phyloP scores from a whole-genome alignment of 2,329 filamentous ascomycete species.

The Nemania diffusa region DNA sequence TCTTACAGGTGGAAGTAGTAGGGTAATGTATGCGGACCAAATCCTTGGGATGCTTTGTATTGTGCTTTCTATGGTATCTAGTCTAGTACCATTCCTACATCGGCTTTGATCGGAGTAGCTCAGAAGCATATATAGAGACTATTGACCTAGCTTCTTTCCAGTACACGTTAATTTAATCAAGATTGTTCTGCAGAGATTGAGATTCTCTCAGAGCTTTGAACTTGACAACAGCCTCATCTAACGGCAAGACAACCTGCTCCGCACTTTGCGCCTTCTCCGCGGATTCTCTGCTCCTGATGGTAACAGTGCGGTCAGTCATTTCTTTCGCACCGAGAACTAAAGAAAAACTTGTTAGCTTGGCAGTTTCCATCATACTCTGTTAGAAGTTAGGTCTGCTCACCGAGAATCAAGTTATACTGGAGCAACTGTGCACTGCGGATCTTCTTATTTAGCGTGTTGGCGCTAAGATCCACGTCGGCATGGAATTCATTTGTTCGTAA shows the following conservation, averaged over 20 bases:
- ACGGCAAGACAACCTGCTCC: conserved; percentile 40
- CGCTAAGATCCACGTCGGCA: conserved; percentile 75
- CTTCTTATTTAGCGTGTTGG: conserved; percentile 90
- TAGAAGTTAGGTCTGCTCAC: conserved; percentile 57
- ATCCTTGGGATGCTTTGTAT: conserved; percentile 14
- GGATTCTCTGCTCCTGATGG: conserved; percentile 42
- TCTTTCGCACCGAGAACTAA: conserved; percentile 44
- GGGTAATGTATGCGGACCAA: background rate
- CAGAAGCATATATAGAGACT: conserved; percentile 1
- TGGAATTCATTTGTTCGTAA: conserved; percentile 76
- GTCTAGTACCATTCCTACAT: conserved; percentile 17
- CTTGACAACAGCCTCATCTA: conserved; percentile 42
- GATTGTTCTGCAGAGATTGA: conserved; percentile 27
- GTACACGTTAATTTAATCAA: conserved; percentile 22
- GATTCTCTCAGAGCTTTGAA: conserved; percentile 33
- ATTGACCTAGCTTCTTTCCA: background rate
- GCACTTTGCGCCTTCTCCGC: conserved; percentile 41
- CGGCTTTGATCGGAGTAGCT: background rate
- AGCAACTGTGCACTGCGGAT: conserved; percentile 82
- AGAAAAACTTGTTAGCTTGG: conserved; percentile 10
- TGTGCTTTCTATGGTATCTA: conserved; percentile 27
- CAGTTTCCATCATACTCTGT: background rate
- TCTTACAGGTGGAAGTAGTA: background rate
- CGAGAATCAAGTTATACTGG: conserved; percentile 87
- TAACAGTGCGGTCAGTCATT: conserved; percentile 42